A percentile compares a stretch with the other conserved stretches of the same genome.
These are phyloP conservation scores for Saitoella complicata DNA, from an alignment of 805 yeast species.

Conservation along the genomic window DNA sequence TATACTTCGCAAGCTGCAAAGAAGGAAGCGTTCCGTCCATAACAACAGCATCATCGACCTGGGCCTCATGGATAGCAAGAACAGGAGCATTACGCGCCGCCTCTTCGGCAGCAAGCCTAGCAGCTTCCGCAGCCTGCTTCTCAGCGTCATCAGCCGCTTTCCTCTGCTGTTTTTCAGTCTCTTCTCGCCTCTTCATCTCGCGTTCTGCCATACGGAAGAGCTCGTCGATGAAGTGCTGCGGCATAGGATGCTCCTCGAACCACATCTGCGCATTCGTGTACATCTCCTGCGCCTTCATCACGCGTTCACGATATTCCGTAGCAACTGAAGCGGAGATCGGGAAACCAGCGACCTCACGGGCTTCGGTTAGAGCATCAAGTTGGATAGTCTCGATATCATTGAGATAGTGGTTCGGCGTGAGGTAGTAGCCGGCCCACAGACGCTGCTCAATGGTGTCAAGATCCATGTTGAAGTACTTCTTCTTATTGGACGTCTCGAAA, in stretches of 20 bases:
- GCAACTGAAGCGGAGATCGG: background rate
- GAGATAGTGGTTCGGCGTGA: slow-evolving; percentile 80
- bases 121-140: too few relatives aligned
- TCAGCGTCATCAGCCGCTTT: background rate
- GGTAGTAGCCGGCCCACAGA: slow-evolving; percentile 89
- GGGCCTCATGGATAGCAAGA: too few relatives aligned
- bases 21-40: too few relatives aligned
- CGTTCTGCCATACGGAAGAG: slow-evolving; percentile 60
- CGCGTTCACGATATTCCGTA: slow-evolving; percentile 22
- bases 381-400: slow-evolving; percentile 74
- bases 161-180: background rate
- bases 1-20: too few relatives aligned
- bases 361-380: slow-evolving; percentile 54
- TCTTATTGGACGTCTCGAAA: slow-evolving; percentile 61
- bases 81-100: too few relatives aligned
- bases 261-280: slow-evolving; percentile 91
- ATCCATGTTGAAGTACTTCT: slow-evolving; percentile 70
- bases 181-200: slow-evolving; percentile 30
- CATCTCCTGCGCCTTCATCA: slow-evolving; percentile 80
- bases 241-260: slow-evolving; percentile 53
- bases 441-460: slow-evolving; percentile 86
- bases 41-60: too few relatives aligned
- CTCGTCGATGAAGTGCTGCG: slow-evolving; percentile 46
- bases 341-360: slow-evolving; percentile 24
- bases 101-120: too few relatives aligned